A percentile compares a stretch with the other conserved stretches of the same genome.
Conservation (phyloP, 1,284 basidiomycete species). For the Coniferiporia weirii region DNA sequence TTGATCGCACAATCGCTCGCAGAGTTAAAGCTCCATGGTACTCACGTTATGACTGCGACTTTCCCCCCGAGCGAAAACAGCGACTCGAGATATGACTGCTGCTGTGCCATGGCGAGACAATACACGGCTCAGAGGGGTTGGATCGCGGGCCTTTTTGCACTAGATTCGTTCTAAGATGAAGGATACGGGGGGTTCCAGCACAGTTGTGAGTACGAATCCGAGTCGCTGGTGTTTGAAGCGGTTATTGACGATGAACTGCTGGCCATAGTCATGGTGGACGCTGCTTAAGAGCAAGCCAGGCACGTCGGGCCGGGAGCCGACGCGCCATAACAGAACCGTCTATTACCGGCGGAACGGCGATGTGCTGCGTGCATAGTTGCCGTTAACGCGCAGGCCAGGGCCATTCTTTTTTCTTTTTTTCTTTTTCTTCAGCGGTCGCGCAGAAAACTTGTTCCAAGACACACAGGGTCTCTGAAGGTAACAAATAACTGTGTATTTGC, state of each 20-base stretch:
- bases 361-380: too few relatives aligned
- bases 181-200: too few relatives aligned
- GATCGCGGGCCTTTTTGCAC: too few relatives aligned
- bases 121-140: not conserved
- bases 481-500: too few relatives aligned
- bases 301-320: not conserved
- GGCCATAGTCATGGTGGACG: not conserved
- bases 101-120: not conserved
- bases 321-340: not conserved
- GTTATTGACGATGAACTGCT: not conserved
- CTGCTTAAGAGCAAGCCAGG: not conserved
- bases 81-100: conserved; percentile 11
- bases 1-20: too few relatives aligned
- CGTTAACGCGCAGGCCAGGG: too few relatives aligned
- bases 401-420: not conserved
- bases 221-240: not conserved
- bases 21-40: not conserved
- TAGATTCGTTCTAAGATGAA: too few relatives aligned
- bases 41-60: conserved; percentile 15
- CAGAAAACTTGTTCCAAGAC: too few relatives aligned
- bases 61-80: conserved; percentile 16
- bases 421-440: not conserved
- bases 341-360: not conserved
- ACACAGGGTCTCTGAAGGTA: too few relatives aligned
- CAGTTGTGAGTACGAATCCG: not conserved